phyloP scores from a whole-genome alignment of 257 asterid species.

The Lycium barbarum region DNA sequence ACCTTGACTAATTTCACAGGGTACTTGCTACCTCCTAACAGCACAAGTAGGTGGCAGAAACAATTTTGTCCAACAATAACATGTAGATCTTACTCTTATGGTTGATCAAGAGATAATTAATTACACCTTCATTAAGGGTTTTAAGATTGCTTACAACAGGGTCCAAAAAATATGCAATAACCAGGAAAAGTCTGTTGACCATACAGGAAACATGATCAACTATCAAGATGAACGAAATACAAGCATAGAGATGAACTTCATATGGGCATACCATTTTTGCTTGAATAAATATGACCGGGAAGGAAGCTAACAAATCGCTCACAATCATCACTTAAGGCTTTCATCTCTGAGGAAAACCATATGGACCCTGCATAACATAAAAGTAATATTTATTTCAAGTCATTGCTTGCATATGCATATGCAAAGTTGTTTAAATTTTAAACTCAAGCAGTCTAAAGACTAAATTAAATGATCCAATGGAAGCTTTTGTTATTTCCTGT shows the following conservation, averaged over 20 bases:
- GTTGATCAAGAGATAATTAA: conserved; percentile 12
- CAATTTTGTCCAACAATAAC: background rate
- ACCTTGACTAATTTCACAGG: background rate
- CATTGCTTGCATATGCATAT: conserved; percentile 20
- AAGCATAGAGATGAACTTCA: conserved; percentile 22
- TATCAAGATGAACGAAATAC: background rate
- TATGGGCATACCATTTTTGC: conserved; percentile 74
- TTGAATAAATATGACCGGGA: conserved; percentile 96
- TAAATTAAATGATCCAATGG: background rate
- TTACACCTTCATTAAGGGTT: background rate
- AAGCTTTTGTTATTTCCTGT: conserved; percentile 7
- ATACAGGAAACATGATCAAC: background rate
- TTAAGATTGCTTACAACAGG: background rate
- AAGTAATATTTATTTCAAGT: conserved; percentile 24
- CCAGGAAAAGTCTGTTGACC: background rate
- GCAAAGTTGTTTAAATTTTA: background rate
- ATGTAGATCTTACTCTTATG: conserved; percentile 22
- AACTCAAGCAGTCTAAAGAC: background rate
- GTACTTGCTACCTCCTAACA: background rate
- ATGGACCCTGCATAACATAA: conserved; percentile 85
- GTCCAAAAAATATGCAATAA: background rate
- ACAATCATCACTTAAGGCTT: conserved; percentile 97
- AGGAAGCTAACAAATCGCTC: conserved; percentile 88
- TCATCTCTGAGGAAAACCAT: conserved; percentile 99
- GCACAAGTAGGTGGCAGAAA: background rate